Conservation (phyloP, 2,329 filamentous ascomycete genomes). For the Diplodia corticola region DNA sequence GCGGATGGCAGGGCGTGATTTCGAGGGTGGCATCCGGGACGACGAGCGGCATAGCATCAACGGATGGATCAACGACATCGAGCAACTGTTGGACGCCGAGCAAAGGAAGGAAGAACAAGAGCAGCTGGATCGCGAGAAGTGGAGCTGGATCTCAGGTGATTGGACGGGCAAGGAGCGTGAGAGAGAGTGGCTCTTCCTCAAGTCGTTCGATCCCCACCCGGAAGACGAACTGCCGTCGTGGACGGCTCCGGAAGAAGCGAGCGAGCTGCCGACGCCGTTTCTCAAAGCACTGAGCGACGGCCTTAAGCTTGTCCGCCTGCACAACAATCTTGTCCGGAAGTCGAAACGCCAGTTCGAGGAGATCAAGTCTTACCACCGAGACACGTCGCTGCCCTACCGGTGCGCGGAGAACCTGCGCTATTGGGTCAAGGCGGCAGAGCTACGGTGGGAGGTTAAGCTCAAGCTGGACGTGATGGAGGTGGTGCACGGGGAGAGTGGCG, state of each 20-base stretch:
- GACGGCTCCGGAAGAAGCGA: slow-evolving; percentile 56
- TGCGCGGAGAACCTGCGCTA: slow-evolving; percentile 90
- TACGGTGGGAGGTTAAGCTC: slow-evolving; percentile 86
- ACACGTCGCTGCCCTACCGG: slow-evolving; percentile 92
- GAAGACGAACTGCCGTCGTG: slow-evolving; percentile 66
- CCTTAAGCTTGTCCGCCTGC: slow-evolving; percentile 76
- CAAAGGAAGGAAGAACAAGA: slow-evolving; percentile 75
- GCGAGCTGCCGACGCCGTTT: slow-evolving; percentile 68
- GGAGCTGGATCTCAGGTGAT: slow-evolving; percentile 77
- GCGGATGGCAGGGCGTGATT: slow-evolving; percentile 84
- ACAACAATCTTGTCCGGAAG: slow-evolving; percentile 84
- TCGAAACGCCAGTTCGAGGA: slow-evolving; percentile 85
- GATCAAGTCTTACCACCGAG: slow-evolving; percentile 86
- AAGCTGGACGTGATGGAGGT: slow-evolving; percentile 82
- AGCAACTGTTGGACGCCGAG: slow-evolving; percentile 73
- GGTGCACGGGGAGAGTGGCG: slow-evolving; percentile 69
- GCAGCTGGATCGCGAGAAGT: slow-evolving; percentile 67
- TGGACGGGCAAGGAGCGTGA: slow-evolving; percentile 73
- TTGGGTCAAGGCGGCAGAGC: slow-evolving; percentile 94
- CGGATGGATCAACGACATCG: slow-evolving; percentile 77
- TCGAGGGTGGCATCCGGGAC: slow-evolving; percentile 75
- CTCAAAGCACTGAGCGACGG: slow-evolving; percentile 74
- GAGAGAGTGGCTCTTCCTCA: slow-evolving; percentile 78
- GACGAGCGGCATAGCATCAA: slow-evolving; percentile 77
- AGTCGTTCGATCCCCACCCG: slow-evolving; percentile 64